A percentile compares a stretch with the other conserved stretches of the same genome.
These are phyloP conservation scores for Nakazawaea ambrosiae DNA, from an alignment of 805 yeast species.

Conservation along the genomic window DNA sequence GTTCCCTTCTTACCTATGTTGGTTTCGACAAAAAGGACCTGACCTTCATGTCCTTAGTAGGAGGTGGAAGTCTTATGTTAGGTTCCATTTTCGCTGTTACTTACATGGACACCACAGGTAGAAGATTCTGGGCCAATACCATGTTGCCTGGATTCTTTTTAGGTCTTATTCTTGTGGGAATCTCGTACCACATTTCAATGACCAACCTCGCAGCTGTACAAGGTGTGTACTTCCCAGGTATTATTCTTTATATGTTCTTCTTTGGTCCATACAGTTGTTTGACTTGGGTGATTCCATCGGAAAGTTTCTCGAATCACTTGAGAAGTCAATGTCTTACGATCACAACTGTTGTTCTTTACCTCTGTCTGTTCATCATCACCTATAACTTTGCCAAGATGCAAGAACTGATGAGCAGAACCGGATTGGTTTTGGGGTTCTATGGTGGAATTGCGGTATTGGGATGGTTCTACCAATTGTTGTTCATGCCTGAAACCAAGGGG, in stretches of 20 bases:
- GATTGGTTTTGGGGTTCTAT: slow-evolving; percentile 58
- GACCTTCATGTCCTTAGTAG: slow-evolving; percentile 63
- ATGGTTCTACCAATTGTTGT: slow-evolving; percentile 42
- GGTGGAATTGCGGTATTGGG: slow-evolving; percentile 62
- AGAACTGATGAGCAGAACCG: slow-evolving; percentile 50
- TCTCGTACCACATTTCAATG: slow-evolving; percentile 41
- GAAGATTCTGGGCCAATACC: slow-evolving; percentile 56
- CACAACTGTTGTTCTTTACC: slow-evolving; percentile 45
- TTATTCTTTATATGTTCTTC: slow-evolving; percentile 57
- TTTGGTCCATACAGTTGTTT: slow-evolving; percentile 61
- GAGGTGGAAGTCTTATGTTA: slow-evolving; percentile 54
- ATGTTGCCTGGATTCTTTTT: slow-evolving; percentile 46
- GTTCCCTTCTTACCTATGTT: slow-evolving; percentile 46
- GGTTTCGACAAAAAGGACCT: slow-evolving; percentile 46
- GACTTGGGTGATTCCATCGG: slow-evolving; percentile 67
- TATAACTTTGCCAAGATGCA: slow-evolving; percentile 56
- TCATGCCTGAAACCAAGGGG: slow-evolving; percentile 69
- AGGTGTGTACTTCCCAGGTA: slow-evolving; percentile 57
- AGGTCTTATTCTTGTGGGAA: slow-evolving; percentile 55
- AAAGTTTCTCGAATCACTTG: slow-evolving; percentile 50
- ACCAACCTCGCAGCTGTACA: slow-evolving; percentile 36
- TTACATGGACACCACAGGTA: slow-evolving; percentile 50
- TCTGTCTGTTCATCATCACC: slow-evolving; percentile 59
- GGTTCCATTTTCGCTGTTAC: slow-evolving; percentile 64
- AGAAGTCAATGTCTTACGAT: slow-evolving; percentile 63